These are phyloP conservation scores for Tulasnella sp. DNA, from an alignment of 768 basidiomycete species.

Conservation along the genomic window DNA sequence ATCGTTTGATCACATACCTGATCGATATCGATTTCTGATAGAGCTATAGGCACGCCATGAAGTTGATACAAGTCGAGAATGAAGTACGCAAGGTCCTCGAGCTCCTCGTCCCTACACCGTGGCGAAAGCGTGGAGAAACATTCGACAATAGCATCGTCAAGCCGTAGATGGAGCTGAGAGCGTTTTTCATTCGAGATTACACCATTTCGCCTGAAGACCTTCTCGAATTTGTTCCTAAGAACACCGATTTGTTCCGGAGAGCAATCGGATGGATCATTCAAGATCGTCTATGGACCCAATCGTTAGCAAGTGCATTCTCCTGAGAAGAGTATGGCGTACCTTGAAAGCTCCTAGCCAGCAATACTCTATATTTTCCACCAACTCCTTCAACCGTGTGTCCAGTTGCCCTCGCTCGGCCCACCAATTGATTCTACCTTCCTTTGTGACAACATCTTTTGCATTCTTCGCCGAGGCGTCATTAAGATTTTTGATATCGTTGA, in stretches of 20 bases:
- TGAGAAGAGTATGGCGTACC: conserved; percentile 32
- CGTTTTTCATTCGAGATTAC: conserved; percentile 45
- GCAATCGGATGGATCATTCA: conserved; percentile 35
- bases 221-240: conserved; percentile 58
- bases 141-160: conserved; percentile 67
- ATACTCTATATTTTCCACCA: conserved; percentile 80
- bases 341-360: conserved; percentile 98
- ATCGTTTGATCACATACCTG: conserved; percentile 38
- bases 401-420: conserved; percentile 69
- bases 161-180: conserved; percentile 17
- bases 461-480: conserved; percentile 65
- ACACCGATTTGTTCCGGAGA: conserved; percentile 37
- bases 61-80: conserved; percentile 89
- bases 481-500: conserved; percentile 63
- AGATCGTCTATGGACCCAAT: conserved; percentile 43
- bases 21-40: conserved; percentile 83
- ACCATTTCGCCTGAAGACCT: conserved; percentile 56
- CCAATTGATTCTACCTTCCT: conserved; percentile 59
- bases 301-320: too few species aligned
- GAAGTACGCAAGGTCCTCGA: conserved; percentile 91
- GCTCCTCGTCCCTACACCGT: conserved; percentile 78
- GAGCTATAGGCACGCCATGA: conserved; percentile 76
- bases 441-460: conserved; percentile 58
- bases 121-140: conserved; percentile 77
- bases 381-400: conserved; percentile 58